Base-by-base conservation (phyloP, 345 rosid species). In the Gossypium herbaceum region DNA sequence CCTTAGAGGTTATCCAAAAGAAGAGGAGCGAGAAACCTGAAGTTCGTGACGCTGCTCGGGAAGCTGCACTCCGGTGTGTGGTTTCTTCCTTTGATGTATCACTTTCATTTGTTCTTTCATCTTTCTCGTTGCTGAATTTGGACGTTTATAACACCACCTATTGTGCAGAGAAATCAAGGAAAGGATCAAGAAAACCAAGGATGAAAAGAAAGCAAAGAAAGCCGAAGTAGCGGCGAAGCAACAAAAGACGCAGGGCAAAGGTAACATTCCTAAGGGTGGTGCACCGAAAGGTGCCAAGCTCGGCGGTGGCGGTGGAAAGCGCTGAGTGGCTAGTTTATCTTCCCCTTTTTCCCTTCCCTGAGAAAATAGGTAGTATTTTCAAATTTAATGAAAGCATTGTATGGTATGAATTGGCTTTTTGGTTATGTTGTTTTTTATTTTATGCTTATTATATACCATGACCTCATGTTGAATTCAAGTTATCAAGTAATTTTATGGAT, bases 1-100 rank as follows among this genome's bases (percentile, higher is more conserved):
- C 91, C 75, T 82, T 90, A 85, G 93, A 88, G 56, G 86, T 87
- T 34, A 90, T 90, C 58, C 95, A 90, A 79, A 90, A 87, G 85
- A 91, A 75, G 76, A 83, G 96, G 59, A 74, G 88, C 11, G 96
- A 91, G 89, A 91, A 91, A 73, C 93, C 96, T 0, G 92, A 91
- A 84, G 90, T 91, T 55, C 88, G 96, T 52, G 93, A 91, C 82
- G 93, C 93, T 29, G 96, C 96, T 39, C 82, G 92, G 58, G 92
- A 88, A 79, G 87, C 95, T 47, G 92, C 95, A 8, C 80, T 88
- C 1, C 88, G 90, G 92, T 88, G 71, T 0, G 87, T 73, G 15
- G 11, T 17, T 61, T 12, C 24, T 27, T 45, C 50, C 1, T 22
- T 17, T 16, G 16, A 29, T 19, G n/a, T 39, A 41, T 45, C 45